Evolutionary conservation across 352 stramenopile genomes (phyloP), one percentile per base, ranked within the genome.

Genomic region (Hyaloperonospora arabidopsidis): DNA sequence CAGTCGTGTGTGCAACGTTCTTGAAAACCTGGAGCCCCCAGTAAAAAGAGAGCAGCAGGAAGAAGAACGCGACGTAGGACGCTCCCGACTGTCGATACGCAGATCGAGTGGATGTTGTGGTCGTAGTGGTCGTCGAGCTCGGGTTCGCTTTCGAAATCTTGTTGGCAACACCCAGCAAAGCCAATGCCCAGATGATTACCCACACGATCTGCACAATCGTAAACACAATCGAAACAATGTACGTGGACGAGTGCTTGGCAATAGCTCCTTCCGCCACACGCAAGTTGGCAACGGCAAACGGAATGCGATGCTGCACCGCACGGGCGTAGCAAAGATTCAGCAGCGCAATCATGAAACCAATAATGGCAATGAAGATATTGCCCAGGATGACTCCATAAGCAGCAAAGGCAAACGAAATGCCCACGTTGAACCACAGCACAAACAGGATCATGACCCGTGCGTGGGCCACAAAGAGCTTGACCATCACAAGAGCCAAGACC

Each of bases 231-330:
- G 91, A 86, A 7, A 96, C 63, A 17, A 84, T 48, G 60, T 97
- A 93, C 47, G 93, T 89, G 5, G 84, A 87, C 57, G 63, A 76
- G 67, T 97, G 93, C 54, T 86, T 90, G 36, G 85, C 80, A 50
- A 98, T 91, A 4, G 91, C 92, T 12, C 76, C 79, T 22, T 92
- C 76, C 1, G 86, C 93, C 10, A 93, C 86, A 18, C 76, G 72
- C 32, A 98, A 67, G 63, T 97, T 98, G 17, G 91, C 86, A 12
- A 89, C 81, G 3, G 93, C 93, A 65, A 98, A 98, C 21, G 93
- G 89, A 59, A 98, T 97, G 35, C 88, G 84, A 70, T 95, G 55
- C 81, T 83, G 62, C 38, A 95, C 83, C 1, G 76, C 68, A 25
- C 73, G 85, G 6, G 86, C 77, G 73, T 97, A 98, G 72, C 84